Conservation (phyloP, 2,329 filamentous ascomycete genomes). For the Cytospora paraplurivora region DNA sequence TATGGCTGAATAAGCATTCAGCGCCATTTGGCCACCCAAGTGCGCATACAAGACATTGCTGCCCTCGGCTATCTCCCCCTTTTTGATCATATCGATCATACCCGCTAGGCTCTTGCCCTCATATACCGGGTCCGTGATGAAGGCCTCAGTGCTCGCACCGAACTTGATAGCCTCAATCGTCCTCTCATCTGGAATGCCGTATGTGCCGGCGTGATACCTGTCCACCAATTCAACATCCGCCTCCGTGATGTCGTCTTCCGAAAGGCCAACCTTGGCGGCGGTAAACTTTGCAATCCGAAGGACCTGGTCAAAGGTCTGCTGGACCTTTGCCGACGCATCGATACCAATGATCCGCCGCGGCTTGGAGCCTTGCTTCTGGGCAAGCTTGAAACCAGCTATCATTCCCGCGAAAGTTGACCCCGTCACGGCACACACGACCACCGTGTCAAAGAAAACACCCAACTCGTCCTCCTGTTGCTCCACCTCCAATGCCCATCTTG, state of each 20-base stretch:
- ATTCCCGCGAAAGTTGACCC: slow-evolving; percentile 72
- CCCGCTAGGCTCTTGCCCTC: slow-evolving; percentile 75
- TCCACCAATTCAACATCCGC: slow-evolving; percentile 65
- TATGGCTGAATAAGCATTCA: slow-evolving; percentile 65
- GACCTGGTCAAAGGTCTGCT: slow-evolving; percentile 66
- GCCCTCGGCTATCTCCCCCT: slow-evolving; percentile 57
- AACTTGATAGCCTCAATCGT: slow-evolving; percentile 71
- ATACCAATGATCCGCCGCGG: slow-evolving; percentile 65
- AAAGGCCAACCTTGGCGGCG: slow-evolving; percentile 62
- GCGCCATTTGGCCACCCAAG: slow-evolving; percentile 68
- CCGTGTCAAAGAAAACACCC: slow-evolving; percentile 66
- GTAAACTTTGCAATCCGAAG: slow-evolving; percentile 67
- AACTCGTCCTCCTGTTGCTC: slow-evolving; percentile 61
- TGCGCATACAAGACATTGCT: slow-evolving; percentile 74
- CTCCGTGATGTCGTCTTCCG: slow-evolving; percentile 60
- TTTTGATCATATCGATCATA: slow-evolving; percentile 68
- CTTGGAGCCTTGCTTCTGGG: slow-evolving; percentile 50
- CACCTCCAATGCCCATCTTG: slow-evolving; percentile 71
- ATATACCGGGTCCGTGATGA: slow-evolving; percentile 76
- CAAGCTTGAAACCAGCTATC: slow-evolving; percentile 70
- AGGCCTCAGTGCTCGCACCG: slow-evolving; percentile 67
- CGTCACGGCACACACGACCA: slow-evolving; percentile 71
- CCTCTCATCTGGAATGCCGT: slow-evolving; percentile 64
- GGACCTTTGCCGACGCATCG: slow-evolving; percentile 62
- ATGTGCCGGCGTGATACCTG: slow-evolving; percentile 66